These are phyloP conservation scores for Talaromyces liani DNA, from an alignment of 495 filamentous ascomycete species.

Conservation along the genomic window DNA sequence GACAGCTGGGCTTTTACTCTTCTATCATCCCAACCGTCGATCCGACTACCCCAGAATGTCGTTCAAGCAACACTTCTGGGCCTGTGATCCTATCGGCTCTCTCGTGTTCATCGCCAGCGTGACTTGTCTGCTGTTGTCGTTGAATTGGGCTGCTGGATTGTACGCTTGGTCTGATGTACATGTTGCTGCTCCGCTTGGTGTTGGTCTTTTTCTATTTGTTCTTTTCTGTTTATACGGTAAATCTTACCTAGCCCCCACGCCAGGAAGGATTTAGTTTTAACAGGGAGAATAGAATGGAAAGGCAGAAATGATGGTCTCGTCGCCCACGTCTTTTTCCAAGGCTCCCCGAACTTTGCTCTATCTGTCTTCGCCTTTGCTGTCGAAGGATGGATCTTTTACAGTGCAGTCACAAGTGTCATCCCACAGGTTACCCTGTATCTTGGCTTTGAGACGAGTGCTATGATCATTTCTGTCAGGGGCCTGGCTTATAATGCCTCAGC, in stretches of 20 bases:
- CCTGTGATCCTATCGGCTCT: conserved; percentile 46
- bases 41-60: conserved; percentile 34
- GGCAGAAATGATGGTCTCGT: conserved; percentile 43
- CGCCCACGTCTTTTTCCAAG: conserved; percentile 46
- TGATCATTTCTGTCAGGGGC: neutral
- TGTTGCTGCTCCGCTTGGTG: conserved; percentile 38
- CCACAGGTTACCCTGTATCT: conserved; percentile 47
- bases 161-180: conserved; percentile 42
- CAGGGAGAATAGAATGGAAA: conserved; percentile 38
- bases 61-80: conserved; percentile 37
- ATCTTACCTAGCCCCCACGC: conserved; percentile 10
- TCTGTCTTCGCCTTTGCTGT: conserved; percentile 47
- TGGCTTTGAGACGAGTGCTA: conserved; percentile 38
- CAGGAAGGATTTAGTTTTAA: neutral
- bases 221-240: conserved; percentile 36
- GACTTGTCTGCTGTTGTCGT: conserved; percentile 40
- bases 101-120: conserved; percentile 39
- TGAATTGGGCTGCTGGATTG: conserved; percentile 46
- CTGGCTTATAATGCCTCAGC: neutral
- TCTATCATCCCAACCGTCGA: conserved; percentile 40
- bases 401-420: conserved; percentile 46
- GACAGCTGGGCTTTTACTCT: conserved; percentile 37
- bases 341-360: conserved; percentile 44
- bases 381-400: conserved; percentile 54
- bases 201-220: conserved; percentile 38